Percentiles rank a stretch among this genome's conserved stretches.
Evolutionary conservation across 805 yeast species (phyloP).

Genomic region (Candida alai): DNA sequence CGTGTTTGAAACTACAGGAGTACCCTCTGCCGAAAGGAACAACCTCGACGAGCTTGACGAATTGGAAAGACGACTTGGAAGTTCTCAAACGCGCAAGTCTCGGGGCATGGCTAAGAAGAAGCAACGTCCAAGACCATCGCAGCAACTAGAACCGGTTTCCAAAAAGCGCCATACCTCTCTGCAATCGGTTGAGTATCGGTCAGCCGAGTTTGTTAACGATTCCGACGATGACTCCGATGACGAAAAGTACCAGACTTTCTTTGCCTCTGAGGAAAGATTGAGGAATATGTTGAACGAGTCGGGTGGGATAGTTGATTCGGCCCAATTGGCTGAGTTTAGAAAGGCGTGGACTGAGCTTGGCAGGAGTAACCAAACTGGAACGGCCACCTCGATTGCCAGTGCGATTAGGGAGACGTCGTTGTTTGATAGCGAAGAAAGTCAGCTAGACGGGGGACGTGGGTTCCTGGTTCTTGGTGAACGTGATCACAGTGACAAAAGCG

Average conservation of each 20-base stretch:
- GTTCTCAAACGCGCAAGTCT: not conserved
- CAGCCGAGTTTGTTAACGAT: conserved; percentile 52
- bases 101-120: conserved; percentile 27
- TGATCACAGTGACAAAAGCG: too few species aligned
- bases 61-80: conserved; percentile 28
- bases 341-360: conserved; percentile 26
- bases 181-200: conserved; percentile 33
- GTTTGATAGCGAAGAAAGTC: conserved; percentile 14
- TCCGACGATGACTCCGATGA: conserved; percentile 65
- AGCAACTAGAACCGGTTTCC: not conserved
- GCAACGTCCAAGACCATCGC: conserved; percentile 8
- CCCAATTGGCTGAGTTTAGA: conserved; percentile 30
- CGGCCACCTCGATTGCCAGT: conserved; percentile 11
- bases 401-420: conserved; percentile 16
- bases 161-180: conserved; percentile 12
- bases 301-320: conserved; percentile 37
- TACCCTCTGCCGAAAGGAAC: not conserved
- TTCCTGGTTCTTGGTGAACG: too few species aligned
- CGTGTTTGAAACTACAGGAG: conserved; percentile 28
- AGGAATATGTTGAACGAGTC: conserved; percentile 33
- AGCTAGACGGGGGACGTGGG: too few species aligned
- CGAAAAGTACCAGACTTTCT: conserved; percentile 50
- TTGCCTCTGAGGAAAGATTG: conserved; percentile 50
- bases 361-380: conserved; percentile 8
- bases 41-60: conserved; percentile 25